Evolutionary conservation across 2,329 filamentous ascomycete species (phyloP), one percentile per base, ranked within the genome.

Genomic region (Ilyonectria robusta): DNA sequence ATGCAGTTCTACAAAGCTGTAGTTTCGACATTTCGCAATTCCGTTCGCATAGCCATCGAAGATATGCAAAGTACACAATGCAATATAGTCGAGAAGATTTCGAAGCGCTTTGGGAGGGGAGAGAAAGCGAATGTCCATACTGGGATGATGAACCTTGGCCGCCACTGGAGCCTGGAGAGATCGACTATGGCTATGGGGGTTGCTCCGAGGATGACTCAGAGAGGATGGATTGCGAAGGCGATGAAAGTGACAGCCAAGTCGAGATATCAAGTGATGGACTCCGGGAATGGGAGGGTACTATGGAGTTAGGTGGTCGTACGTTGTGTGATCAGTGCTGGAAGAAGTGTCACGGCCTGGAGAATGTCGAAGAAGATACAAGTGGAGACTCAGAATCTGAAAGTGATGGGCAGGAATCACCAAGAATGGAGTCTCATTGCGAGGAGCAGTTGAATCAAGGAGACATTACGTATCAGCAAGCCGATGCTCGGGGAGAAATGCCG

Each of bases 91-190:
- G 57, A 1, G 3, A 37, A 2, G 3, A 15, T 17, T 68, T 68
- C 3, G 46, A 70, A 17, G 17, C 11, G 2, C 48, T 60, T 4
- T 69, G 48, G 60, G 4, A 6, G 33, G 66, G 50, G n/a, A 53
- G 31, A 15, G 37, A 62, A 21, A 10, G 4, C 2, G 13, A 70
- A 42, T 66, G 53, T 1, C 68, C 56, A 0, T 70, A 64, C 2
- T 65, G 46, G 50, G 26, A 62, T 15, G 62, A 69, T 11, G 17
- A 47, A n/a, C 59, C 19, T 2, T 70, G 68, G 66, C 54, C 68
- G 1, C 55, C 51, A n/a, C n/a, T 42, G 17, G 40, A 42, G 15
- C 40, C 40, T 2, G 40, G 40, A n/a, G 40, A 42, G 15, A 42
- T 8, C 2, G 40, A 42, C 17, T 2, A 26, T 26, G 23, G 4